These are phyloP conservation scores for Ascochyta clinopodiicola DNA, from an alignment of 2,329 filamentous ascomycete genomes.

Conservation along the genomic window DNA sequence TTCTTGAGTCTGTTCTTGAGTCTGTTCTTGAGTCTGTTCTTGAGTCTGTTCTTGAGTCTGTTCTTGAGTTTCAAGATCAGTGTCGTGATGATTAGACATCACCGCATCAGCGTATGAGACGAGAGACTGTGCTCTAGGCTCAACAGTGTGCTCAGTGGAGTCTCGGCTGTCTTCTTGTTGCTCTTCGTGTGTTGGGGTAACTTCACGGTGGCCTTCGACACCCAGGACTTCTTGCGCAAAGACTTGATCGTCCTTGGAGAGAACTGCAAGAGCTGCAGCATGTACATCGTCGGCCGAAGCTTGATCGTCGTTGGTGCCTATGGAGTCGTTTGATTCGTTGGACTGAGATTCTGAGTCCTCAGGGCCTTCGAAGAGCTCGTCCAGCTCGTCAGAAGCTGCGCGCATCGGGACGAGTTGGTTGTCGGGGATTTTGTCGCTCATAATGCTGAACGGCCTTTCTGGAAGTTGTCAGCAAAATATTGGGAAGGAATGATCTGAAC, in stretches of 20 bases:
- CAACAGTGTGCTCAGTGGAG: slow-evolving; percentile 4
- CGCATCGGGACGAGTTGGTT: slow-evolving; percentile 4
- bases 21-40: neutral
- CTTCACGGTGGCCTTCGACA: neutral
- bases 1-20: neutral
- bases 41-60: too few relatives aligned
- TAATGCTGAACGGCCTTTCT: neutral
- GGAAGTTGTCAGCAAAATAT: neutral
- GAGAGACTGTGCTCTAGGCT: neutral
- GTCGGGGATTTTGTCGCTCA: neutral
- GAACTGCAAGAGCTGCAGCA: neutral
- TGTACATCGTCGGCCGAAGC: neutral
- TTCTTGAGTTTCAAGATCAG: neutral
- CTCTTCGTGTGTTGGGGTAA: neutral
- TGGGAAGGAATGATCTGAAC: too few relatives aligned
- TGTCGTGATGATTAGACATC: neutral
- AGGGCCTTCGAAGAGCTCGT: neutral
- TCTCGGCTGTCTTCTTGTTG: neutral
- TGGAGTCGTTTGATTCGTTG: neutral
- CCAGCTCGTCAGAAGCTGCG: neutral
- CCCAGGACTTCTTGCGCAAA: neutral
- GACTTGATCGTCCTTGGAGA: neutral
- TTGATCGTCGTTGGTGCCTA: neutral
- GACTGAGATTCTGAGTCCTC: neutral
- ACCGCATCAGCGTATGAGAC: too few relatives aligned